phyloP scores from a whole-genome alignment of 1,284 basidiomycete genomes.

The Psilocybe mexicana region DNA sequence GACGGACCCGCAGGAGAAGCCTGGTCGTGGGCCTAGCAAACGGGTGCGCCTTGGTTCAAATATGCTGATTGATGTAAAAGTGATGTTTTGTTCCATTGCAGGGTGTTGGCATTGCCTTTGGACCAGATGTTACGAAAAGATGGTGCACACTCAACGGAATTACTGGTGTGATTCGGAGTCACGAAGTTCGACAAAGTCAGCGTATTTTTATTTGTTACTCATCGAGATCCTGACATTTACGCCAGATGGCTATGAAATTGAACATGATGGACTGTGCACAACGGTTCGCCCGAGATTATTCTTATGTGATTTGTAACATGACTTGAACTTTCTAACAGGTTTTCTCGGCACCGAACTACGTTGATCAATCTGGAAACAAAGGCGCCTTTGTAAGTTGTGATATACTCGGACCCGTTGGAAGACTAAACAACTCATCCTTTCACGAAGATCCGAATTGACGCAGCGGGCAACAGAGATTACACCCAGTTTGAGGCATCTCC shows the following conservation, averaged over 20 bases:
- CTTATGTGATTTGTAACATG: background rate
- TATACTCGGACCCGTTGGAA: background rate
- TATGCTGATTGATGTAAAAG: background rate
- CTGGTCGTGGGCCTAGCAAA: slow-evolving; percentile 96
- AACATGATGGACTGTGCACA: slow-evolving; percentile 87
- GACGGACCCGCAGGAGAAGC: slow-evolving; percentile 92
- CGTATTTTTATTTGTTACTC: slow-evolving; percentile 9
- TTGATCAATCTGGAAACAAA: slow-evolving; percentile 80
- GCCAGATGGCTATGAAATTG: slow-evolving; percentile 83
- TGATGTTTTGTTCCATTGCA: slow-evolving; percentile 27
- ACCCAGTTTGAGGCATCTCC: slow-evolving; percentile 84
- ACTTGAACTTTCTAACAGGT: slow-evolving; percentile 43
- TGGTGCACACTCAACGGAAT: slow-evolving; percentile 91
- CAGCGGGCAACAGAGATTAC: slow-evolving; percentile 74
- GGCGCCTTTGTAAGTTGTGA: slow-evolving; percentile 69
- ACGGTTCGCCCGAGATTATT: slow-evolving; percentile 51
- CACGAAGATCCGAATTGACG: slow-evolving; percentile 78
- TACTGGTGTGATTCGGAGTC: slow-evolving; percentile 90
- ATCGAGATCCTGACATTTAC: slow-evolving; percentile 11
- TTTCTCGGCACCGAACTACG: slow-evolving; percentile 85
- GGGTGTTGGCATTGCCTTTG: slow-evolving; percentile 96
- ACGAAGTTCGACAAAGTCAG: slow-evolving; percentile 93
- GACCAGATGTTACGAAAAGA: slow-evolving; percentile 86
- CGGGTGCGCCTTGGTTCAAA: slow-evolving; percentile 52
- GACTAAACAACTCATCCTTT: slow-evolving; percentile 10